Base-by-base conservation (phyloP, 768 basidiomycete genomes). In the Panaeolus cyanescens region DNA sequence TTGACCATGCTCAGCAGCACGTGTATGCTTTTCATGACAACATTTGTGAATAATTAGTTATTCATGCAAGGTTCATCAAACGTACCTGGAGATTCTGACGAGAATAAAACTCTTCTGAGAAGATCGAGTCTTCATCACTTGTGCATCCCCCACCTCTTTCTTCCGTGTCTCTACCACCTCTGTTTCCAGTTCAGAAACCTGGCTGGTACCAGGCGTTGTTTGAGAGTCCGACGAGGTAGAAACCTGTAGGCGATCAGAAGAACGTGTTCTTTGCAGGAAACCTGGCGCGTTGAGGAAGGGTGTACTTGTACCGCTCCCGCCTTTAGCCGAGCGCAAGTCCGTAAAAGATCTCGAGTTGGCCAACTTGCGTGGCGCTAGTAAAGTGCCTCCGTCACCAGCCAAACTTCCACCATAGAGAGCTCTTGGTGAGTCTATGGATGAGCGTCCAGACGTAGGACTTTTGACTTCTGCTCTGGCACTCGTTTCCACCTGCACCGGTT, bases 111-210 rank as follows among this genome's bases (percentile, higher is more conserved):
- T 94, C 67, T 94, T 94, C 72, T 89, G 85, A 0, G 85, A 84
- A 1, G 94, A 93, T 6, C 95, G 85, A 12, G 81, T 84, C 70
- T 88, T 91, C 91, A 92, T 92, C 69, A 90, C 87, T n/a, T 85
- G 83, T 2, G 90, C 89, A 68, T 91, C 91, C 28, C 83, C 83
- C 28, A 75, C 75, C 56, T 72, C 73, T 59, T 72, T 75, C 28
- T 55, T 34, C 50, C 59, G 45, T 56, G 65, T 62, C 50, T 67
- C 61, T 20, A 28, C 30, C 33, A 50, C 56, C n/a, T 42, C 32
- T 56, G 53, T 10, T 57, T 71, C 67, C 17, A 36, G 19, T 53
- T 64, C 63, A 54, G 36, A 34, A 34, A 33, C 40, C 9, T 53
- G 50, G 31, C 54, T 54, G 34, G 64, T n/a, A 32, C 59, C 60